These are phyloP conservation scores for Penicillium nordicum DNA, from an alignment of 2,329 filamentous ascomycete genomes.

Conservation along the genomic window DNA sequence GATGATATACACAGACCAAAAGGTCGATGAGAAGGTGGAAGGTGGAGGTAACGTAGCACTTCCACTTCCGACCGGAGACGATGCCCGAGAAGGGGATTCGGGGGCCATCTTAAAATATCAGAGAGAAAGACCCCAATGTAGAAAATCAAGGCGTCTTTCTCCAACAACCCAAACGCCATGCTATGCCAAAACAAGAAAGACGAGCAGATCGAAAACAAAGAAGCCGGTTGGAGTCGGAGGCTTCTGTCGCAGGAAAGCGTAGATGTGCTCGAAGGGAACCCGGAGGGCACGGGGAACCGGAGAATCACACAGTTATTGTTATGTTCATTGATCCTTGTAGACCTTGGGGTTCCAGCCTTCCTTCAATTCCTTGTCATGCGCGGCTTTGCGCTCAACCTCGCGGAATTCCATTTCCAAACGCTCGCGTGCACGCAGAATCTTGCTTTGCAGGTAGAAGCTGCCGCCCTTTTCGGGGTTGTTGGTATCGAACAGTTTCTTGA, in stretches of 20 bases:
- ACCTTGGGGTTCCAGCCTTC: conserved; percentile 94
- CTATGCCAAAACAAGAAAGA: conserved; percentile 37
- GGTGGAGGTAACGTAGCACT: background rate
- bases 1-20: conserved; percentile 23
- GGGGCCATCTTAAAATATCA: conserved; percentile 5
- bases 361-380: conserved; percentile 72
- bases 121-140: conserved; percentile 15
- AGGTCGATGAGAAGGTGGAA: conserved; percentile 8
- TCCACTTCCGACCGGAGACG: conserved; percentile 1
- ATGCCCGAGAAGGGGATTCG: background rate
- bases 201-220: conserved; percentile 11
- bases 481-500: conserved; percentile 90
- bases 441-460: conserved; percentile 98
- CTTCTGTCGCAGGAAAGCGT: background rate
- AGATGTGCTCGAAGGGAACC: background rate
- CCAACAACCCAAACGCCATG: conserved; percentile 39
- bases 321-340: conserved; percentile 71
- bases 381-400: conserved; percentile 66
- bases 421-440: conserved; percentile 86
- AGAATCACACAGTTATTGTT: background rate
- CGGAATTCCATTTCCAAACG: conserved; percentile 83
- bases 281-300: background rate
- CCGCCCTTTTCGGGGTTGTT: conserved; percentile 96
- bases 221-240: conserved; percentile 3
- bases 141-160: conserved; percentile 20